Evolutionary conservation across 2,329 filamentous ascomycete genomes (phyloP).

Genomic region (Penicillium glabrum): DNA sequence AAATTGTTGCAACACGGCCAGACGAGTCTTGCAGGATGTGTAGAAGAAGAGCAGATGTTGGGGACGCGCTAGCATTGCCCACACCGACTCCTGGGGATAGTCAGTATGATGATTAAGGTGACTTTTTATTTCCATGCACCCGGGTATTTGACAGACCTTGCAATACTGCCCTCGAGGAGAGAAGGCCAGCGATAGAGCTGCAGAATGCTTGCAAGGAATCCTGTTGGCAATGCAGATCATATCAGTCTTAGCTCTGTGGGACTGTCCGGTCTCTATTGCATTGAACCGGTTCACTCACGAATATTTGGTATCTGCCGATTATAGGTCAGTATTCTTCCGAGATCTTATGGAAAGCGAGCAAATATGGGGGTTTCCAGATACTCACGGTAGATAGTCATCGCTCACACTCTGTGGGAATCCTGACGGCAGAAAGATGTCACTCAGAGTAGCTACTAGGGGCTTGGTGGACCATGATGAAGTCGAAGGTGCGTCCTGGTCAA

Average conservation of each 20-base stretch:
- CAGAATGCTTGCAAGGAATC: constrained; percentile 44
- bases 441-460: constrained; percentile 39
- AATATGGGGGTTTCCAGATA: background rate
- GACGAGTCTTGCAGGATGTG: constrained; percentile 81
- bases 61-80: constrained; percentile 74
- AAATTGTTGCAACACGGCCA: constrained; percentile 78
- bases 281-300: constrained; percentile 47
- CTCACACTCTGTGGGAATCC: constrained; percentile 89
- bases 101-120: background rate
- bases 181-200: constrained; percentile 51
- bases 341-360: background rate
- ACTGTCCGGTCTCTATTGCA: background rate
- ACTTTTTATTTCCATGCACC: background rate
- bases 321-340: constrained; percentile 9
- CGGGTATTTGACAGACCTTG: constrained; percentile 52
- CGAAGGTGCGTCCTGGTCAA: background rate
- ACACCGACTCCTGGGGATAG: constrained; percentile 67
- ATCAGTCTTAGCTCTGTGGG: background rate
- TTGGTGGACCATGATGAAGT: constrained; percentile 24
- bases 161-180: constrained; percentile 80
- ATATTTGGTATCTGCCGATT: constrained; percentile 64
- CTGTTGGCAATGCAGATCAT: constrained; percentile 15
- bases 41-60: constrained; percentile 77
- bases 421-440: constrained; percentile 79
- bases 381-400: constrained; percentile 73